Evolutionary conservation across 1,284 basidiomycete genomes (phyloP), one percentile per base, ranked within the genome.

Genomic region (Cutaneotrichosporon spelunceum): DNA sequence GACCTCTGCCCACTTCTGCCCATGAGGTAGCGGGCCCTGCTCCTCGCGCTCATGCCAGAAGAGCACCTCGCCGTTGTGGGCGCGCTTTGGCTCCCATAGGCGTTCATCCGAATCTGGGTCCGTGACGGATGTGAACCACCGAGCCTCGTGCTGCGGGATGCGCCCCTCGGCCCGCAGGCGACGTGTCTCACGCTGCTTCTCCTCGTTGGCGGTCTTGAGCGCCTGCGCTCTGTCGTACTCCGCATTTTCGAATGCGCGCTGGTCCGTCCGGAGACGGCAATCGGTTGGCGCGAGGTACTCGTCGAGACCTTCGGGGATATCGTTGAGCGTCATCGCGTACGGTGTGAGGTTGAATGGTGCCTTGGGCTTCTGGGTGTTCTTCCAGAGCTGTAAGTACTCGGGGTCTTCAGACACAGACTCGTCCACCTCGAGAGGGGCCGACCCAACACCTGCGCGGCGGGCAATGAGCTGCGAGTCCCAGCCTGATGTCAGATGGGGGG

Each of bases 381-480:
- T 84, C 95, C 95, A 99, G 4, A 99, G 84, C 11, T 77, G 65
- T 36, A 79, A 57, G 65, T 79, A 78, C 63, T 78, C 79, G 27
- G 59, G 50, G 56, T 71, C 71, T 53, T 76, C 71, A 26, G 45
- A 21, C 21, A 49, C 24, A 6, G 68, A 61, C n/a, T 66, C 66
- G 29, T 64, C 61, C 56, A 74, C 66, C 36, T 70, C 66, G 11
- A 97, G 82, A 36, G 84, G 84, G 4, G 85, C 87, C 16, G 82
- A 78, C 13, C 84, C 84, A 2, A 84, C 83, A 7, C 87, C 89
- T 2, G 86, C 85, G 39, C 85, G 84, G 26, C 93, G 86, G 14
- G 92, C 93, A 59, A 98, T 88, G 44, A 99, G 86, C 76, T 97
- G 95, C 57, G 88, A 90, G 76, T 91, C 93, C 95, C 95, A 99